Base-by-base conservation (phyloP, 305 asterid genomes). In the Coffea humblotiana region DNA sequence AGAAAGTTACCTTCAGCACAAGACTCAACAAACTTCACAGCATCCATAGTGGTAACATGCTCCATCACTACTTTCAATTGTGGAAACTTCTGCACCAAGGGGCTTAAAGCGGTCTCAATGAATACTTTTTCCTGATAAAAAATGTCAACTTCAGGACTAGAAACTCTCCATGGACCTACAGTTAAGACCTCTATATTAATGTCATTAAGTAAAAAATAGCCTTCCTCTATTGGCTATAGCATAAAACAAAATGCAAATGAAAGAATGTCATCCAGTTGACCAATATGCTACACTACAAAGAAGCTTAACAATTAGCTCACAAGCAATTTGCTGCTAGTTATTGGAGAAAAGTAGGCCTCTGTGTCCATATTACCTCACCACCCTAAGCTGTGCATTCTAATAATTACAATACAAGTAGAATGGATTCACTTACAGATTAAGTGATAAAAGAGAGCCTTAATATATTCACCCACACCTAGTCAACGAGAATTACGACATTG, bases 161-260 rank as follows among this genome's bases (percentile, higher is more conserved):
- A 71, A 95, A 98, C 88, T 95, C 99, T 75, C 99, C 99, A 84
- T 95, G 99, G 78, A 95, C 97, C 99, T 95, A 88, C 80, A 71
- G 70, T 43, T 82, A 67, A 78, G 25, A 71, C n/a, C 15, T 14
- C 54, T 27, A 74, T 40, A 45, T 74, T 65, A 79, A 54, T 66
- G 61, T 75, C 76, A 63, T 32, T 73, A 70, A 49, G 43, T 27
- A 58, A 64, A 18, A 3, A 29, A 19, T 18, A 21, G 13, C 19
- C 21, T 32, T 19, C 32, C 27, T 23, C 45, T 21, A 18, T 37
- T 29, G 48, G 19, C n/a, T 7, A 56, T 14, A 56, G 35, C 2
- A 27, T 15, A 23, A 56, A 9, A 71, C 32, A 67, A 65, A 72
- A 29, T 72, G 15, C 27, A 16, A 60, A 12, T 37, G 63, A 35